Percentiles rank a stretch among this genome's conserved stretches.
These are phyloP conservation scores for Ophiocordyceps camponoti-rufipedis DNA, from an alignment of 2,329 filamentous ascomycete species.

Conservation along the genomic window DNA sequence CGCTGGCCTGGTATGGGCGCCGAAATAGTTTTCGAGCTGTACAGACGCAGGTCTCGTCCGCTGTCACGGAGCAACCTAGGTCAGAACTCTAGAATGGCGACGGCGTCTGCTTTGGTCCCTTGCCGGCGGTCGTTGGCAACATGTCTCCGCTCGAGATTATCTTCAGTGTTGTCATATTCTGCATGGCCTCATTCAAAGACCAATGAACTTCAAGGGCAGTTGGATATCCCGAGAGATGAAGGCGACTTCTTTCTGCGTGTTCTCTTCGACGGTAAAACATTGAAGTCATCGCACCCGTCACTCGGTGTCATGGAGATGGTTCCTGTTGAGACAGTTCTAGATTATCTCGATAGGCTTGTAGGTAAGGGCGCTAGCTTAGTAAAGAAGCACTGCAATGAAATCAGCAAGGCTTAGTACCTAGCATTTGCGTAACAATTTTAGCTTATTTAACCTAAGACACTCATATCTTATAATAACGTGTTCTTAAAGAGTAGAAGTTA, in stretches of 20 bases:
- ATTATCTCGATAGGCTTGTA: constrained; percentile 54
- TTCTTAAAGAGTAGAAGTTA: no score
- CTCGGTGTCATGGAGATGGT: constrained; percentile 58
- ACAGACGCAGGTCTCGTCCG: constrained; percentile 18
- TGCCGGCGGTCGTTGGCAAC: background rate
- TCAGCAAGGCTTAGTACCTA: no score
- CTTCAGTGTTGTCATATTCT: no score
- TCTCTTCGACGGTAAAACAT: constrained; percentile 48
- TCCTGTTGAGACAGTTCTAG: constrained; percentile 42
- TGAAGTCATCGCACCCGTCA: constrained; percentile 48
- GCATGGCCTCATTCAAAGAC: no score
- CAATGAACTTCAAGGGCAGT: background rate
- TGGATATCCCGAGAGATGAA: background rate
- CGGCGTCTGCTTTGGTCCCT: background rate
- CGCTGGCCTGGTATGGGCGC: constrained; percentile 73
- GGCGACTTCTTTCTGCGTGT: constrained; percentile 40
- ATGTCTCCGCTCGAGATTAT: background rate
- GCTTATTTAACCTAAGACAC: no score
- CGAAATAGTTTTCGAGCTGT: constrained; percentile 64
- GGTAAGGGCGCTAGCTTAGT: constrained; percentile 31
- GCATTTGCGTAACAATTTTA: no score
- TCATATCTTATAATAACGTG: no score
- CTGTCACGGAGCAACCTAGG: no score
- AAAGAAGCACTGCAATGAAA: constrained; percentile 10
- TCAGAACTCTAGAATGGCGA: background rate